Evolutionary conservation across 106 monocot genomes (phyloP), one percentile per base, ranked within the genome.

Genomic region (Narthecium ossifragum): DNA sequence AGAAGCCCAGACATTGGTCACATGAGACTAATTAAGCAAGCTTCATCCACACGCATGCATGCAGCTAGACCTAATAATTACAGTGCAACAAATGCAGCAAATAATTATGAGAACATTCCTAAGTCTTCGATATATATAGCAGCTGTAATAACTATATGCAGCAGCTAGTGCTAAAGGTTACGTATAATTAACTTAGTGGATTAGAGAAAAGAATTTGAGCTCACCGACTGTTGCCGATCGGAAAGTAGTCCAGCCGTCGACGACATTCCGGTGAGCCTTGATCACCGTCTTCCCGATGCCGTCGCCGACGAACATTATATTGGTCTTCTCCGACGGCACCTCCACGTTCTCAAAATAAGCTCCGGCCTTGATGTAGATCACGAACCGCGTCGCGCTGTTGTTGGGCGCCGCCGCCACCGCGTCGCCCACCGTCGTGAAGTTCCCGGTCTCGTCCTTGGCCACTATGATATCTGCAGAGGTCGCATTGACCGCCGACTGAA

Each of bases 241-340:
- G 57, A 81, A 92, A 5, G 92, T 92, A 20, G 84, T 70, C 17
- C 87, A 46, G 8, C 80, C 92, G 9, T 56, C 47, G 51, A 65
- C 58, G 8, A 68, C 84, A 29, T 52, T 88, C n/a, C 78, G 70
- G 3, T 59, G 46, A 8, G 81, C 81, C 4, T 83, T 88, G 15
- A 92, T 92, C 45, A 92, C 73, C 8, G 87, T 92, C 28, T 60
- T 83, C 20, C 87, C 84, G 72, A 84, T 88, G 3, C 92, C 92
- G 4, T 92, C 87, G 2, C 92, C 92, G 3, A 80, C 14, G 18
- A 92, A 73, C 22, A 84, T 72, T 53, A 92, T 1, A 29, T 88
- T 87, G 11, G 72, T 81, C 73, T 88, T 92, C 70, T 78, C 65
- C 33, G 64, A 78, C 59, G 84, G 74, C 34, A 92, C 74, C 21